These are phyloP conservation scores for Sporothrix pseudoabietina DNA, from an alignment of 2,329 filamentous ascomycete species.

Conservation along the genomic window DNA sequence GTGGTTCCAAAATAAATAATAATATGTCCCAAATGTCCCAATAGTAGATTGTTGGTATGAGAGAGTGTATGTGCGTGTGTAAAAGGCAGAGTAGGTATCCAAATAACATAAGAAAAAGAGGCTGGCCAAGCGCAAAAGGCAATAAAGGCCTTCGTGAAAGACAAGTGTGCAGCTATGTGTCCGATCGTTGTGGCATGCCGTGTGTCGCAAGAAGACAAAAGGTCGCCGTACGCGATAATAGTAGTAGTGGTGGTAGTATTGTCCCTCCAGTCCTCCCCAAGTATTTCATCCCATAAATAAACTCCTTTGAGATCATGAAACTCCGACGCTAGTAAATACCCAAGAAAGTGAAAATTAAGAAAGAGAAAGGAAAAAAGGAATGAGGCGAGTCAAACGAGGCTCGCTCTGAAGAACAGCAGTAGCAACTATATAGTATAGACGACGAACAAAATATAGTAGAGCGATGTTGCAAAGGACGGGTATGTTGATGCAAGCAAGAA, in stretches of 20 bases:
- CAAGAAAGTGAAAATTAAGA: conserved; percentile 15
- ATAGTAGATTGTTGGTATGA: not conserved
- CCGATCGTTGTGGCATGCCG: not conserved
- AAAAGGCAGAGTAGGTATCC: not conserved
- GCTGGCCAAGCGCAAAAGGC: not conserved
- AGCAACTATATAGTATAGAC: not conserved
- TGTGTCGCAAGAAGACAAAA: not conserved
- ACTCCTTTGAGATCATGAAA: conserved; percentile 28
- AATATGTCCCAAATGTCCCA: not conserved
- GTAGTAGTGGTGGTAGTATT: not conserved
- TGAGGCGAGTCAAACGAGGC: not conserved
- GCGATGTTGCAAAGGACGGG: conserved; percentile 7
- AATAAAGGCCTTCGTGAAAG: not conserved
- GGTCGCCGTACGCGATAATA: not conserved
- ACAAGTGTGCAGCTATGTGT: not conserved
- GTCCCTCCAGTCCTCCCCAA: conserved; percentile 6
- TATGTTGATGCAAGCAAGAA: conserved; percentile 16
- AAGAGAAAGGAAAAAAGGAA: not conserved
- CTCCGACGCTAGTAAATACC: conserved; percentile 37
- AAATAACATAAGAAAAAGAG: not conserved
- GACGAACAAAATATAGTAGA: conserved; percentile 11
- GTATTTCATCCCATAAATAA: conserved; percentile 9
- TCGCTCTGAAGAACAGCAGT: conserved; percentile 3
- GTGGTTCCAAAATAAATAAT: not conserved
- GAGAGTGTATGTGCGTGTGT: not conserved